Evolutionary conservation across 148 eudicot genomes (phyloP), one percentile per base, ranked within the genome.

Genomic region (Dianthus caryophyllus): DNA sequence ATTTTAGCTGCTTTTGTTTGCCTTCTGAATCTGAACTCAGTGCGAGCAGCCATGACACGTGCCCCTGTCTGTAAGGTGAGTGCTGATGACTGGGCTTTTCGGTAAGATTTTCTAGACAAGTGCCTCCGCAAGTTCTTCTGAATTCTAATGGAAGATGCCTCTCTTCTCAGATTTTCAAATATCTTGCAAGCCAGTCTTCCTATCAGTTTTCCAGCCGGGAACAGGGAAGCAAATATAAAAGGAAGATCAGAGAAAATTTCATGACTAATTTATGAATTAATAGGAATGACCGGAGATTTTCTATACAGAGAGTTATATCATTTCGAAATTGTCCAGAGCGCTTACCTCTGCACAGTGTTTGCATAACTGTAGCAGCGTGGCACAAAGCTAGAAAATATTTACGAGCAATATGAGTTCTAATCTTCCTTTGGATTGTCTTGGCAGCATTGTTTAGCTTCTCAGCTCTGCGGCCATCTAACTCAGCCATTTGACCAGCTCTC

Each of bases 401-500:
- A 72, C 85, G 84, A 27, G 84, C 44, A 63, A 88, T 79, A 80
- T 84, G 75, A 65, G 87, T 84, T 85, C 91, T 80, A 39, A 58
- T 77, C 78, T 80, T 83, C 79, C 91, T 75, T 79, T 88, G 96
- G 68, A 94, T 84, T 50, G 66, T 72, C 78, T 80, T 90, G 71
- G 90, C 90, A 65, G 96, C 91, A 76, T 75, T 80, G 71, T 71
- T 80, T 53, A 90, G 88, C 72, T 88, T 90, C 69, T 76, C 82
- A 25, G 86, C 80, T 73, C 92, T 83, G 21, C 73, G 82, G 13
- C 87, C 78, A 90, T 94, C 99, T 64, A 94, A 81, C 55, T 86
- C 92, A 31, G 96, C 99, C 97, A 94, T 88, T 74, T 94, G 97
- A 75, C 97, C 99, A 65, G 96, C 96, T 83, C 97, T 84, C 61